A percentile compares a stretch with the other conserved stretches of the same genome.
Conservation (phyloP, 257 asterid species). For the Sherardia arvensis region DNA sequence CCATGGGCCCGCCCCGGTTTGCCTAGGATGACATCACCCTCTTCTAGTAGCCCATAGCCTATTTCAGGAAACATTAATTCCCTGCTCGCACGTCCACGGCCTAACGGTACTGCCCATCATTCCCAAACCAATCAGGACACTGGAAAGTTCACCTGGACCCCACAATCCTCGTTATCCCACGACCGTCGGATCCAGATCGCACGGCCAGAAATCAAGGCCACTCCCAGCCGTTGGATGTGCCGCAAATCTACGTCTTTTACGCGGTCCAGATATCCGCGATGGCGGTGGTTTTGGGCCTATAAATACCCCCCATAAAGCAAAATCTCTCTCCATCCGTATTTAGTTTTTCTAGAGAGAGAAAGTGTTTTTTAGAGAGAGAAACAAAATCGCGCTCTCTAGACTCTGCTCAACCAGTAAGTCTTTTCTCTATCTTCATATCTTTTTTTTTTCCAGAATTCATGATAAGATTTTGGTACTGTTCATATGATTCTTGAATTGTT, state of each 20-base stretch:
- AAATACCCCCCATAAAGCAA: not conserved
- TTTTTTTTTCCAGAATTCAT: no score
- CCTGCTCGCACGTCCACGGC: not conserved
- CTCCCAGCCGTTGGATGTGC: not conserved
- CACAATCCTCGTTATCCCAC: not conserved
- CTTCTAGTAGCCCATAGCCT: not conserved
- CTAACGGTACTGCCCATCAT: not conserved
- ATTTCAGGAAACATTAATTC: not conserved
- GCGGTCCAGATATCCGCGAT: not conserved
- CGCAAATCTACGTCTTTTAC: not conserved
- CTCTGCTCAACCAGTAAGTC: conserved; percentile 5
- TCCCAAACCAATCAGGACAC: not conserved
- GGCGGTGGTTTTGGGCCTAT: not conserved
- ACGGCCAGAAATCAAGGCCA: not conserved
- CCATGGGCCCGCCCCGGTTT: not conserved
- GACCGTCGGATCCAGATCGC: not conserved
- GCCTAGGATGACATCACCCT: not conserved
- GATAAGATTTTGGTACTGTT: not conserved
- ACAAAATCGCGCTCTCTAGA: no score
- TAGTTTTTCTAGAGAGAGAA: not conserved
- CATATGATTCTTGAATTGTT: not conserved
- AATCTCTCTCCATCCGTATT: not conserved
- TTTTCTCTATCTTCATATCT: not conserved
- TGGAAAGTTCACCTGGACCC: not conserved
- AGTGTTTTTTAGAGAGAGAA: not conserved